phyloP scores from a whole-genome alignment of 208 protist species.

The Blechomonas ayalai region DNA sequence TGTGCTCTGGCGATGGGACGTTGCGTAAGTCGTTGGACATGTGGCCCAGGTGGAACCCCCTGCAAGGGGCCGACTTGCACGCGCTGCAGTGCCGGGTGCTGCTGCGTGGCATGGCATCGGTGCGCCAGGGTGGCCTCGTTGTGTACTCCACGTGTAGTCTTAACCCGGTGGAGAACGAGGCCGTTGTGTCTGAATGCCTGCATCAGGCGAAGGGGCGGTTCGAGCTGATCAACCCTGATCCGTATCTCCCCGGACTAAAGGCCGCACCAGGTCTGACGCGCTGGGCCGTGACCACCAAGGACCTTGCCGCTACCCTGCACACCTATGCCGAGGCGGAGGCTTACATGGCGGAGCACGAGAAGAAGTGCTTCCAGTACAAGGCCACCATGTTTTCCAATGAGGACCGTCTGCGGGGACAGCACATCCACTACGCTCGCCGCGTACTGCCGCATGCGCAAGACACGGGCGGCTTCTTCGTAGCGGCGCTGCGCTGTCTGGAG shows the following conservation, averaged over 20 bases:
- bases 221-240: conserved; percentile 75
- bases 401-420: conserved; percentile 35
- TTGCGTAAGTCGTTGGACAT: conserved; percentile 91
- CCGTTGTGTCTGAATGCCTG: conserved; percentile 86
- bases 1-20: conserved; percentile 94
- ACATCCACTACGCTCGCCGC: conserved; percentile 80
- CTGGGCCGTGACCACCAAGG: conserved; percentile 78
- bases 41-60: conserved; percentile 88
- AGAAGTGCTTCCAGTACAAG: conserved; percentile 58
- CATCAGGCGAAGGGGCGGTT: conserved; percentile 47
- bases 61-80: conserved; percentile 83
- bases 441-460: conserved; percentile 94
- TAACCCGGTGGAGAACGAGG: conserved; percentile 94
- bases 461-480: conserved; percentile 96
- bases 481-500: conserved; percentile 74
- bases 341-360: conserved; percentile 18
- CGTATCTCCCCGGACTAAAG: conserved; percentile 65
- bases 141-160: conserved; percentile 96
- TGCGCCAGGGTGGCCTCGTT: conserved; percentile 78
- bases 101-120: conserved; percentile 68
- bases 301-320: conserved; percentile 33
- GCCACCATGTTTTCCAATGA: conserved; percentile 67
- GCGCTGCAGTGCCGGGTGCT: conserved; percentile 74
- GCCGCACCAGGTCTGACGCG: conserved; percentile 56
- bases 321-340: conserved; percentile 54